phyloP scores from a whole-genome alignment of 768 basidiomycete species.

The Chiua virens region DNA sequence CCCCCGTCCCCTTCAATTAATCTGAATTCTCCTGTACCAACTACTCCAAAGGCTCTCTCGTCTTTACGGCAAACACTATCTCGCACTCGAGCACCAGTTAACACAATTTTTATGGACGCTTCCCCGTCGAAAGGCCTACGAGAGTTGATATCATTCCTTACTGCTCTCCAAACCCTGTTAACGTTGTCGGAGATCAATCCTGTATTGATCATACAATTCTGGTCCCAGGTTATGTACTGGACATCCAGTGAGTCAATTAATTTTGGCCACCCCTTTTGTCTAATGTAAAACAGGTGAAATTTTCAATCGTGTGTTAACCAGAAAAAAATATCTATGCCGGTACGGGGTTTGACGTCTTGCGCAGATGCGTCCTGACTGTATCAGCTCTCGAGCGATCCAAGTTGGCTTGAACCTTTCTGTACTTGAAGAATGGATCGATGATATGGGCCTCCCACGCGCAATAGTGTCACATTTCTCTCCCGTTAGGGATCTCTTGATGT shows the following conservation, averaged over 20 bases:
- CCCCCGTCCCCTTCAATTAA: constrained; percentile 55
- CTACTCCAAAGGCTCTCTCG: constrained; percentile 56
- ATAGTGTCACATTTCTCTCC: constrained; percentile 81
- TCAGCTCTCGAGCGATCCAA: constrained; percentile 79
- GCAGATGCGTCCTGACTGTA: constrained; percentile 8
- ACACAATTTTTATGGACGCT: constrained; percentile 49
- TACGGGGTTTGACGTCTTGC: constrained; percentile 30
- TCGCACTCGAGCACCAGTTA: constrained; percentile 52
- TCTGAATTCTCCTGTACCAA: constrained; percentile 41
- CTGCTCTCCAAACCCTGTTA: constrained; percentile 81
- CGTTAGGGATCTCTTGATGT: constrained; percentile 78
- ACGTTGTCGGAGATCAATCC: constrained; percentile 90
- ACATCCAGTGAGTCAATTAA: constrained; percentile 73
- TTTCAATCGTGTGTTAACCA: constrained; percentile 82
- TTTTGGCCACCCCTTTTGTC: not conserved
- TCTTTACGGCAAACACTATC: constrained; percentile 69
- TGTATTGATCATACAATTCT: constrained; percentile 81
- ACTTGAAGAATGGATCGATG: constrained; percentile 90
- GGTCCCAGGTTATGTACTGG: constrained; percentile 99
- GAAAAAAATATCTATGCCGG: constrained; percentile 95
- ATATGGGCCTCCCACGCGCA: constrained; percentile 76
- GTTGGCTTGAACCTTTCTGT: constrained; percentile 83
- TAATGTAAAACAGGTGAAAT: constrained; percentile 59
- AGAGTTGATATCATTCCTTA: constrained; percentile 77
- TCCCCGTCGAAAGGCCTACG: constrained; percentile 43